A percentile compares a stretch with the other conserved stretches of the same genome.
phyloP scores from a whole-genome alignment of 1,284 basidiomycete species.

The Malassezia pachydermatis region DNA sequence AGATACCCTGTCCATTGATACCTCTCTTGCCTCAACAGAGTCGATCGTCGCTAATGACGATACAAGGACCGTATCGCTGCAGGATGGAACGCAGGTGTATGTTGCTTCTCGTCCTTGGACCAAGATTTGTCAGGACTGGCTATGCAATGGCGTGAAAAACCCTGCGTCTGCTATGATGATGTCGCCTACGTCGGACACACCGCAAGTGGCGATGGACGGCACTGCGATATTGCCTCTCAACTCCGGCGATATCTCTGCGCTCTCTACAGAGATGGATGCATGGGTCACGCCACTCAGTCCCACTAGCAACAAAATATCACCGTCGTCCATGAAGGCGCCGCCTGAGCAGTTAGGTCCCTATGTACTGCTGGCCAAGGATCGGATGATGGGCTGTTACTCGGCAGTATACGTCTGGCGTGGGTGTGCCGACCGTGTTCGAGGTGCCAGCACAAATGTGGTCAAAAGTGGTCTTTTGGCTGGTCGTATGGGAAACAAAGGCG shows the following conservation, averaged over 20 bases:
- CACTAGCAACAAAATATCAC: too few relatives aligned
- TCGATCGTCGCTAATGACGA: too few relatives aligned
- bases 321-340: background rate
- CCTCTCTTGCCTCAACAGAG: too few relatives aligned
- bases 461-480: slow-evolving; percentile 77
- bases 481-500: slow-evolving; percentile 65
- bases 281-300: too few relatives aligned
- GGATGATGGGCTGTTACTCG: slow-evolving; percentile 73
- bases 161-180: too few relatives aligned
- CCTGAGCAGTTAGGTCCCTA: slow-evolving; percentile 55
- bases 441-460: slow-evolving; percentile 56
- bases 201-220: too few relatives aligned
- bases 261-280: too few relatives aligned
- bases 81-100: background rate
- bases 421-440: slow-evolving; percentile 35
- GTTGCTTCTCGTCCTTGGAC: slow-evolving; percentile 43
- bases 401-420: slow-evolving; percentile 44
- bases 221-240: too few relatives aligned
- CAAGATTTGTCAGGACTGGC: slow-evolving; percentile 40
- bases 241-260: too few relatives aligned
- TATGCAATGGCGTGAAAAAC: background rate
- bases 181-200: too few relatives aligned
- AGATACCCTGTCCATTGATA: too few relatives aligned
- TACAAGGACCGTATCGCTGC: too few relatives aligned
- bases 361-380: slow-evolving; percentile 67